Evolutionary conservation across 2,329 filamentous ascomycete genomes (phyloP), one percentile per base, ranked within the genome.

Genomic region (Fusarium nygamai): DNA sequence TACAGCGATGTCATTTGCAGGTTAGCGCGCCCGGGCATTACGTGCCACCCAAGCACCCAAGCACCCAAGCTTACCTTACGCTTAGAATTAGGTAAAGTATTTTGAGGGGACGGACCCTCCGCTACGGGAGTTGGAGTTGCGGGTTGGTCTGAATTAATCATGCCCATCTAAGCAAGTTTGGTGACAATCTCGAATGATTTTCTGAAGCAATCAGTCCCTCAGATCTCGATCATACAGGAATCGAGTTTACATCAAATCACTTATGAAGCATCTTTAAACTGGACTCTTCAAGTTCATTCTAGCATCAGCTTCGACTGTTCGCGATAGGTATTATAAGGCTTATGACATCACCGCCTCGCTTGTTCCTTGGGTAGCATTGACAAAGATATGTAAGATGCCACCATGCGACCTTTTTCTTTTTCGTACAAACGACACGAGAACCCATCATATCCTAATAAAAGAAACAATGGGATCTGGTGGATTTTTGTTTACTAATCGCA

Each of bases 261-360:
- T 73, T 73, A 71, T 62, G 44, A 73, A 74, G 71, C 61, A 61
- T 62, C 31, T 16, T 33, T 33, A 58, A 61, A 62, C 33, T 47
- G 46, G 33, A 36, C 60, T 16, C 43, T 20, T 29, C 47, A 10
- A 53, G 20, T 22, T 20, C 19, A 38, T 70, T 70, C 67, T 58
- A 70, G 66, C 53, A 59, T 16, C 29, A 47, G 67, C 60, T 58
- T 48, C 36, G 29, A 46, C 31, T 43, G 41, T 13, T 39, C 17
- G 11, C 22, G 19, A 20, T 48, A 66, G 39, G 24, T 24, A 47
- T 31, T 46, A 27, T 31, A 43, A 63, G n/a, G n/a, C 34, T 24
- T 29, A 70, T 64, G 59, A 58, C 67, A 64, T 69, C 59, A 69
- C 27, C 8, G 12, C 27, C 39, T 46, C 13, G 7, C n/a, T 16